Evolutionary conservation across 2,329 filamentous ascomycete species (phyloP), one percentile per base, ranked within the genome.

Genomic region (Xylariaceae sp.): DNA sequence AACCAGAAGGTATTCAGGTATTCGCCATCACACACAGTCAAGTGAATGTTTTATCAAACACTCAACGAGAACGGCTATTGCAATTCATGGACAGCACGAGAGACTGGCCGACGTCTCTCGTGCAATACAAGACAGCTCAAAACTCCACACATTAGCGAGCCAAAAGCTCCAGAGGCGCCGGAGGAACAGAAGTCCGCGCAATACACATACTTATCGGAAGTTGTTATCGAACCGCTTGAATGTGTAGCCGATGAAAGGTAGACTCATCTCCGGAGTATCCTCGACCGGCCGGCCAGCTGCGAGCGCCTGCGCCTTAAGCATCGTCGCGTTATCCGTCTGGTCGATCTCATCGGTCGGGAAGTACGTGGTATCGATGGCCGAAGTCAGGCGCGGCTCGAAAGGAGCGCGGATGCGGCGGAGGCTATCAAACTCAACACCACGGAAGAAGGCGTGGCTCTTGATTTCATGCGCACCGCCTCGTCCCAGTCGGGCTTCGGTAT

Each of bases 301-400:
- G 60, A 87, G 81, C 48, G 89, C 89, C 72, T 95, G 89, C 26
- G 89, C 89, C 70, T 90, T 88, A 67, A 96, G 81, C 62, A 89
- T 81, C 29, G 91, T 94, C 53, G 88, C 90, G 61, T 91, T 96
- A 71, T 96, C 91, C 53, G 91, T 92, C 76, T 97, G 92, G 65
- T 95, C 91, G 68, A 99, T 96, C 73, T 99, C 94, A 69, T 99
- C 94, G 50, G 91, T 96, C 7, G 94, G 94, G 84, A 99, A 99
- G 78, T 99, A 97, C 46, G 91, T 92, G 26, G 94, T 96, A 70
- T 99, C 94, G 66, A 96, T 88, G 71, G 94, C 94, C 60, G 90
- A 95, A 57, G 88, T 88, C 61, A 99, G 79, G 67, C 91, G 90
- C 2, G 94, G 94, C 75, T 97, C 92, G 70, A 99, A 99, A 0